Evolutionary conservation across 2,329 filamentous ascomycete species (phyloP).

Genomic region (Apiospora malaysiana): DNA sequence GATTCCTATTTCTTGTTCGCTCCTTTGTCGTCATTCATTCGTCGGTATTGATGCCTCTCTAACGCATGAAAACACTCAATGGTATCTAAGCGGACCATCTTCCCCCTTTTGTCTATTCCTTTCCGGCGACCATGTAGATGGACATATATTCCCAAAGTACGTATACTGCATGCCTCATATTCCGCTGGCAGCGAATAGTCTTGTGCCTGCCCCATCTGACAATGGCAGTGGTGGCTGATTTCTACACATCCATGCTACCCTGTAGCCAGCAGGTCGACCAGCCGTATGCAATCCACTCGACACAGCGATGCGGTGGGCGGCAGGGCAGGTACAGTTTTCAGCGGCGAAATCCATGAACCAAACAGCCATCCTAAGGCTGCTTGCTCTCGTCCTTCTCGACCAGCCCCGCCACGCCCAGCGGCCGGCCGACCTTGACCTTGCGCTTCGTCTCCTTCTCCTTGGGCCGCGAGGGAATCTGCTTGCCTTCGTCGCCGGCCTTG

Average conservation of each 20-base stretch:
- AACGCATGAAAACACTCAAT: conserved; percentile 6
- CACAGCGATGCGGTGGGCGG: not conserved
- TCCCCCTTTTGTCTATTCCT: conserved; percentile 3
- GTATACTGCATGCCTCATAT: too few relatives aligned
- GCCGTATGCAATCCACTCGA: not conserved
- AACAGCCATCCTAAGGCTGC: conserved; percentile 38
- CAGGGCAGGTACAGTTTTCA: not conserved
- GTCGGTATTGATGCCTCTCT: not conserved
- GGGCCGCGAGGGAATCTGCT: conserved; percentile 35
- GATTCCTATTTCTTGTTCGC: not conserved
- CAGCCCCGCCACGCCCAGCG: conserved; percentile 77
- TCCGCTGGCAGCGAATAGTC: not conserved
- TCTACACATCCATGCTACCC: too few relatives aligned
- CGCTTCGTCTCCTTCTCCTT: conserved; percentile 70
- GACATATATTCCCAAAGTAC: not conserved
- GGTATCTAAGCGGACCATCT: conserved; percentile 17
- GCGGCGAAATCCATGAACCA: not conserved
- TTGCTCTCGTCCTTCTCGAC: conserved; percentile 74
- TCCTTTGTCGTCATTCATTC: not conserved
- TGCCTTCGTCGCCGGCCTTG: conserved; percentile 48
- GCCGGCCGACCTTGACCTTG: conserved; percentile 84
- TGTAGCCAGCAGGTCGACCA: not conserved
- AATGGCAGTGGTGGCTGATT: not conserved
- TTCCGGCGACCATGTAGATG: not conserved
- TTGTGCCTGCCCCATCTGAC: not conserved